Conservation (phyloP, 2,329 filamentous ascomycete species). For the Aspergillus terreus region DNA sequence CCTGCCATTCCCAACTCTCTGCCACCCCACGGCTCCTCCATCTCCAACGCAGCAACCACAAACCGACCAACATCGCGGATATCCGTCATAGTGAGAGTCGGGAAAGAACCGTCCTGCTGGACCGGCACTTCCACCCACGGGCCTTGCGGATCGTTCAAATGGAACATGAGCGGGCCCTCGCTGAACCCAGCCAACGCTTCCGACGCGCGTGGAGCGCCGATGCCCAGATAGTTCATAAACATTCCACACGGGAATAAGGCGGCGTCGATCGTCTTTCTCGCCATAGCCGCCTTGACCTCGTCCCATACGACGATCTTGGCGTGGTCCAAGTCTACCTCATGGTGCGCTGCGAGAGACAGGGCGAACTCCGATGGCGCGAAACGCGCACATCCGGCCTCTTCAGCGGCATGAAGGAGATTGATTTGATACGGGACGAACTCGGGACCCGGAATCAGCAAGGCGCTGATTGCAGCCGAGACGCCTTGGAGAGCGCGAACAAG, state of each 20-base stretch:
- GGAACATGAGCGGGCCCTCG: slow-evolving; percentile 9
- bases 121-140: slow-evolving; percentile 25
- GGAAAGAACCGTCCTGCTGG: slow-evolving; percentile 17
- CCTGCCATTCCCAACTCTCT: slow-evolving; percentile 32
- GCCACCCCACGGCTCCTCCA: slow-evolving; percentile 22
- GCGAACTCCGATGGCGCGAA: slow-evolving; percentile 47
- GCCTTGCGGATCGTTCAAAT: slow-evolving; percentile 14
- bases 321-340: slow-evolving; percentile 18
- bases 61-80: slow-evolving; percentile 29
- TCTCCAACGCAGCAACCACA: slow-evolving; percentile 27
- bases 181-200: slow-evolving; percentile 4
- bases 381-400: slow-evolving; percentile 41
- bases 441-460: slow-evolving; percentile 18
- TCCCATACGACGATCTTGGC: slow-evolving; percentile 23
- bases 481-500: slow-evolving; percentile 17
- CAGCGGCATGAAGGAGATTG: slow-evolving; percentile 40
- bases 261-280: slow-evolving; percentile 20
- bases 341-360: slow-evolving; percentile 12
- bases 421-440: slow-evolving; percentile 32
- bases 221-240: slow-evolving; percentile 35
- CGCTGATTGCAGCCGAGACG: slow-evolving; percentile 24
- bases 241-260: slow-evolving; percentile 29
- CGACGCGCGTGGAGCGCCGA: slow-evolving; percentile 13
- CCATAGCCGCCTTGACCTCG: slow-evolving; percentile 20
- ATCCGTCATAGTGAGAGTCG: slow-evolving; percentile 28